Evolutionary conservation across 495 filamentous ascomycete genomes (phyloP).

Genomic region (Xylaria castorea): DNA sequence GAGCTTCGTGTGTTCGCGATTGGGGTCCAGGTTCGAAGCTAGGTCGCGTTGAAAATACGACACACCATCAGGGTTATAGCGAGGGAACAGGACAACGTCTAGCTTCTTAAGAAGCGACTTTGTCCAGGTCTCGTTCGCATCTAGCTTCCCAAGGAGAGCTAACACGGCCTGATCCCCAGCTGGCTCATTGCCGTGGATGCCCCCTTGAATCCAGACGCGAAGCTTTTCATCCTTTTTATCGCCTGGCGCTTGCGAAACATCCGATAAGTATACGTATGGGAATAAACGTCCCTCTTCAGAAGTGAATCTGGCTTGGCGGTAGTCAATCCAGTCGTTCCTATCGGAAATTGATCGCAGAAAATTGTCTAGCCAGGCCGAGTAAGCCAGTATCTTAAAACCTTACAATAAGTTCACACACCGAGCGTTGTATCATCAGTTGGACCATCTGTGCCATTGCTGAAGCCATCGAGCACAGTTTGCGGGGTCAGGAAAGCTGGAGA

Average conservation of each 20-base stretch:
- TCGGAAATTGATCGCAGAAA: conserved; percentile 34
- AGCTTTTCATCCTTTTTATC: conserved; percentile 27
- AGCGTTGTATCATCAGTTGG: conserved; percentile 37
- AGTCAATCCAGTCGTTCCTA: conserved; percentile 34
- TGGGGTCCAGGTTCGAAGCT: conserved; percentile 45
- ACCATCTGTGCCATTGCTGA: conserved; percentile 36
- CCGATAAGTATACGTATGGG: conserved; percentile 36
- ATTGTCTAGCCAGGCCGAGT: conserved; percentile 22
- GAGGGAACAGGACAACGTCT: conserved; percentile 38
- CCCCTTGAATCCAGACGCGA: conserved; percentile 41
- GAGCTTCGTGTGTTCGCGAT: conserved; percentile 45
- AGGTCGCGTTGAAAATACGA: conserved; percentile 44
- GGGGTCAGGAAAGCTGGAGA: conserved; percentile 37
- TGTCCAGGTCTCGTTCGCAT: conserved; percentile 32
- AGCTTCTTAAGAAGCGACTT: conserved; percentile 29
- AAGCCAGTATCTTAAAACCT: neutral
- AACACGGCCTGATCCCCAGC: conserved; percentile 39
- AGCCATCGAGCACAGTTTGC: conserved; percentile 30
- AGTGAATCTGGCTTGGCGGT: conserved; percentile 36
- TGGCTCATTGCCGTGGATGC: conserved; percentile 42
- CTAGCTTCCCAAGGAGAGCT: conserved; percentile 40
- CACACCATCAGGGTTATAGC: conserved; percentile 41
- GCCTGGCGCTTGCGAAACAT: neutral
- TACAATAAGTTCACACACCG: conserved; percentile 26
- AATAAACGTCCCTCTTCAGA: conserved; percentile 40